A percentile compares a stretch with the other conserved stretches of the same genome.
These are phyloP conservation scores for Dissophora ornata DNA, from an alignment of 192 early-diverging fungal species.

Conservation along the genomic window DNA sequence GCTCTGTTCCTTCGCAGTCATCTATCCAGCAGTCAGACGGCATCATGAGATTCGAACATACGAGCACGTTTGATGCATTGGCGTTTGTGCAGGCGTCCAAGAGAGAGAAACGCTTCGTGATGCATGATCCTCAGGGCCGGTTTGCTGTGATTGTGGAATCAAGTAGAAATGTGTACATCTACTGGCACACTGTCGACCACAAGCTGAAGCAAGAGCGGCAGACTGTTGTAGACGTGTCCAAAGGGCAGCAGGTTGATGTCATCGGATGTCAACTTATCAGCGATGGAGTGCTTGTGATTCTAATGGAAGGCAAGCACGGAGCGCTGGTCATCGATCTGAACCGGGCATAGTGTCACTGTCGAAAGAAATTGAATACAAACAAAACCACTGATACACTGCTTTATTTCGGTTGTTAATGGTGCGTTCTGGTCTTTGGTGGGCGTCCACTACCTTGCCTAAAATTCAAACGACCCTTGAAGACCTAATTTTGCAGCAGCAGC, in stretches of 20 bases:
- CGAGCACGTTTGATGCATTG: constrained; percentile 72
- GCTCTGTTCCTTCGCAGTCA: background rate
- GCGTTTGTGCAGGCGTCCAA: constrained; percentile 83
- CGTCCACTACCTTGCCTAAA: no score
- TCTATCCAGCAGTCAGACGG: constrained; percentile 29
- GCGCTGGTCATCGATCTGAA: constrained; percentile 34
- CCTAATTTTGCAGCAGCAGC: constrained; percentile 1
- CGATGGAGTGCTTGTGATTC: constrained; percentile 52
- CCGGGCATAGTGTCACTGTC: background rate
- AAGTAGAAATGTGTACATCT: constrained; percentile 64
- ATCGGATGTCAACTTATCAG: constrained; percentile 61
- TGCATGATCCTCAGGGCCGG: constrained; percentile 61
- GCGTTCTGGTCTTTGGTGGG: no score
- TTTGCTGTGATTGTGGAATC: constrained; percentile 65
- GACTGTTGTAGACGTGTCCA: constrained; percentile 60
- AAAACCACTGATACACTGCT: no score
- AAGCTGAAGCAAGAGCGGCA: constrained; percentile 50
- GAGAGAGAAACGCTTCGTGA: constrained; percentile 72
- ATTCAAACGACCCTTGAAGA: background rate
- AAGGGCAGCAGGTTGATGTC: constrained; percentile 54
- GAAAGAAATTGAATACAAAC: background rate
- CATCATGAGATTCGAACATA: constrained; percentile 57
- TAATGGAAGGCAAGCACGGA: constrained; percentile 54
- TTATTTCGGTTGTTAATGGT: no score
- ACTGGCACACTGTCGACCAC: constrained; percentile 49